Evolutionary conservation across 2,329 filamentous ascomycete genomes (phyloP).

Genomic region (Ophiostoma novo-ulmi): DNA sequence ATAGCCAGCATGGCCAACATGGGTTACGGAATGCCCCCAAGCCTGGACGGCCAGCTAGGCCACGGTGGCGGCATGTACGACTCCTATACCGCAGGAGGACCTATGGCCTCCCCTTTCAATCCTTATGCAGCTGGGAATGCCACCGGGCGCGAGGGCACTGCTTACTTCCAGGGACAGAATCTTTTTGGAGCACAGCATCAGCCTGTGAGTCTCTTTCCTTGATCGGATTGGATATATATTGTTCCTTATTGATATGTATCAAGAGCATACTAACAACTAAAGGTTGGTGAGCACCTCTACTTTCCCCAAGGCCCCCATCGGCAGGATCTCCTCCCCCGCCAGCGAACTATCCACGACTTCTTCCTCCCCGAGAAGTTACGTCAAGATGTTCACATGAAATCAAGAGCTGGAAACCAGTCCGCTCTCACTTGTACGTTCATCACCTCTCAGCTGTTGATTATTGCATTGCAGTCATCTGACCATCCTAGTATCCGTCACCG

Average conservation of each 20-base stretch:
- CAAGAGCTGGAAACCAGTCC: conserved; percentile 77
- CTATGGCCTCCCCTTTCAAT: conserved; percentile 48
- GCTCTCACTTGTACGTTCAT: conserved; percentile 52
- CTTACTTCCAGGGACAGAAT: conserved; percentile 61
- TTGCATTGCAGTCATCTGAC: background rate
- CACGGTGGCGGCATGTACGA: conserved; percentile 22
- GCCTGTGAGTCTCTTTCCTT: conserved; percentile 46
- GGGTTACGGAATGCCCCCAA: conserved; percentile 19
- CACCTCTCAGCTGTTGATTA: background rate
- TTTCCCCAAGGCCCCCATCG: conserved; percentile 78
- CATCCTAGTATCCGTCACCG: conserved; percentile 50
- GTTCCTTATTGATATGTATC: no score
- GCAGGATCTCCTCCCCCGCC: conserved; percentile 76
- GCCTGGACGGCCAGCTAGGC: conserved; percentile 19
- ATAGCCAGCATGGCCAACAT: background rate
- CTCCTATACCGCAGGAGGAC: conserved; percentile 14
- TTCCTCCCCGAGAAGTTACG: conserved; percentile 83
- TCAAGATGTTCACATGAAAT: conserved; percentile 83
- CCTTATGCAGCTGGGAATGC: conserved; percentile 61
- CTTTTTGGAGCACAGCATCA: conserved; percentile 51
- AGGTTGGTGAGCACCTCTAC: conserved; percentile 90
- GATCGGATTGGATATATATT: no score
- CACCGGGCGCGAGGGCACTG: conserved; percentile 59
- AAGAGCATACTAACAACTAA: conserved; percentile 15
- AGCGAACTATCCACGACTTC: conserved; percentile 81